These are phyloP conservation scores for Aureobasidium subglaciale DNA, from an alignment of 2,329 filamentous ascomycete species.

Conservation along the genomic window DNA sequence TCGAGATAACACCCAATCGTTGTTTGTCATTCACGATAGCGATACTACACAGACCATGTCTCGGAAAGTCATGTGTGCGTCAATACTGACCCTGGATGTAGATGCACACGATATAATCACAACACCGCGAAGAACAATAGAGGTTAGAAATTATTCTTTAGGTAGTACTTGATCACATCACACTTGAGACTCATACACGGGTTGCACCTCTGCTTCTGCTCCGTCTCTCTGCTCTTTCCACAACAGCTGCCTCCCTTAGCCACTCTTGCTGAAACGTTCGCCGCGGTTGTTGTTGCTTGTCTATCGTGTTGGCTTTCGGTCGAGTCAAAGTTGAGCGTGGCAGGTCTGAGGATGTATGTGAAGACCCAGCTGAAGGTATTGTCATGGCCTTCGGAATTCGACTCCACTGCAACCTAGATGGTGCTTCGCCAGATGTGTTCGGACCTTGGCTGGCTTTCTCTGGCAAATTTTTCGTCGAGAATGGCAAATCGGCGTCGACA, in stretches of 20 bases:
- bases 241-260: conserved; percentile 15
- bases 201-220: background rate
- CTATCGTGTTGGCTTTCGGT: conserved; percentile 6
- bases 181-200: background rate
- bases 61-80: no score
- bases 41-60: no score
- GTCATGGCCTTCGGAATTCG: background rate
- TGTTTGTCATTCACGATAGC: no score
- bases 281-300: conserved; percentile 8
- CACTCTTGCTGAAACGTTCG: conserved; percentile 15
- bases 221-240: conserved; percentile 15
- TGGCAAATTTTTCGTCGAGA: background rate
- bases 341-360: background rate
- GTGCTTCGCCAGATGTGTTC: background rate
- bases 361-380: background rate
- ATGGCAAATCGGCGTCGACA: background rate
- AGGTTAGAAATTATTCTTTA: background rate
- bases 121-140: background rate
- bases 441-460: background rate
- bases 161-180: background rate
- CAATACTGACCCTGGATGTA: no score
- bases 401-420: background rate
- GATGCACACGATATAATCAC: no score
- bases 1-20: no score
- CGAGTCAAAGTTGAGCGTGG: background rate